phyloP scores from a whole-genome alignment of 1,284 basidiomycete species.

The Cutaneotrichosporon cyanovorans region DNA sequence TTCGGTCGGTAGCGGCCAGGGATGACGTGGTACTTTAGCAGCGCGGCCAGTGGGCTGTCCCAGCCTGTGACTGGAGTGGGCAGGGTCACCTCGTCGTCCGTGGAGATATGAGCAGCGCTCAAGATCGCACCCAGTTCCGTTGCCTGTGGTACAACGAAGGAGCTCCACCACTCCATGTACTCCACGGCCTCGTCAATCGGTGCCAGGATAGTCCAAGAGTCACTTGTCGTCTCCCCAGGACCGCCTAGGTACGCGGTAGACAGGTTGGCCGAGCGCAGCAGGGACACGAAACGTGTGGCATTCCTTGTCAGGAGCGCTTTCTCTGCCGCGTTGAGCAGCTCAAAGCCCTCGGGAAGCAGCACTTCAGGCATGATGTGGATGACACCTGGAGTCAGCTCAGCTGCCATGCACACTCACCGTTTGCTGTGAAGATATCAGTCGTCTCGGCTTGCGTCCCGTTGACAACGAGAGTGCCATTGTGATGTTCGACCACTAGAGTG shows the following conservation, averaged over 20 bases:
- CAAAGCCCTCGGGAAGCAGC: constrained; percentile 68
- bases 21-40: constrained; percentile 70
- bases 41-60: constrained; percentile 20
- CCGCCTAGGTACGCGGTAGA: constrained; percentile 61
- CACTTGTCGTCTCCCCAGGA: constrained; percentile 36
- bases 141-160: not conserved
- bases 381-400: constrained; percentile 51
- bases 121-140: too few relatives aligned
- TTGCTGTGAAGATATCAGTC: constrained; percentile 82
- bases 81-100: too few relatives aligned
- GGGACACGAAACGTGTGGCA: constrained; percentile 80
- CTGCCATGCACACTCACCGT: constrained; percentile 48
- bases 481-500: constrained; percentile 56
- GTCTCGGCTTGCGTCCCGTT: constrained; percentile 58
- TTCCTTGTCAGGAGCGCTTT: constrained; percentile 69
- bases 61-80: not conserved
- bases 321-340: constrained; percentile 69
- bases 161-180: constrained; percentile 21
- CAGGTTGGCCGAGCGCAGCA: constrained; percentile 74
- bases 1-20: constrained; percentile 63
- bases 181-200: constrained; percentile 77
- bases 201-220: constrained; percentile 71
- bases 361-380: constrained; percentile 80
- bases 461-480: constrained; percentile 53
- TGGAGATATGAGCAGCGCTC: too few relatives aligned